Evolutionary conservation across 192 early-diverging fungal genomes (phyloP).

Genomic region (Spizellomyces sp.): DNA sequence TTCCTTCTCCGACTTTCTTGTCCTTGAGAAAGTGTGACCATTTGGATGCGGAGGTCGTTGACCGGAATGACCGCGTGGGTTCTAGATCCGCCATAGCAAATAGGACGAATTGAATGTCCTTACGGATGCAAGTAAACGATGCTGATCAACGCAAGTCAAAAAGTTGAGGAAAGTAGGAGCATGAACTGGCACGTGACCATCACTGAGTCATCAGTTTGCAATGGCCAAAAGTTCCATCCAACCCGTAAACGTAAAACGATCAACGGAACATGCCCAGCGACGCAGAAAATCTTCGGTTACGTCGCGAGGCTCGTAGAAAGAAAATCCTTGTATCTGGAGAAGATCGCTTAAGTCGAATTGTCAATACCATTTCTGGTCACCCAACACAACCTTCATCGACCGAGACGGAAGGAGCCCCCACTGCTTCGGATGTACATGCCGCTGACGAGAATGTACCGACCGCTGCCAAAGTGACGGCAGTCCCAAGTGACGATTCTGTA

Average conservation of each 20-base stretch:
- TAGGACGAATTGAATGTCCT: neutral
- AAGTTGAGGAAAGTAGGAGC: no score
- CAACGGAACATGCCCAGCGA: no score
- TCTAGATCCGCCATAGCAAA: neutral
- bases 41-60: constrained; percentile 8
- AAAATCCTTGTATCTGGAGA: constrained; percentile 24
- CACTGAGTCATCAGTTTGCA: no score
- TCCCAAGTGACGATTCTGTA: no score
- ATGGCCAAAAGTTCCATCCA: no score
- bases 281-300: neutral
- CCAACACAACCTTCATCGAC: constrained; percentile 1
- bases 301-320: constrained; percentile 24
- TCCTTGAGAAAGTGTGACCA: constrained; percentile 73
- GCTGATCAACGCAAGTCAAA: no score
- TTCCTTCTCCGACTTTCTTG: constrained; percentile 93
- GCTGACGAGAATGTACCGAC: neutral
- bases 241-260: no score
- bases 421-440: neutral
- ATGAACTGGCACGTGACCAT: no score
- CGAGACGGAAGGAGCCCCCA: neutral
- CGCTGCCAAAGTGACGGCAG: neutral
- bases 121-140: no score
- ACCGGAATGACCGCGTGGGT: neutral
- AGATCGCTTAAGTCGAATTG: constrained; percentile 20
- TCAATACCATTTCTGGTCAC: constrained; percentile 17